These are phyloP conservation scores for Peronospora belbahrii DNA, from an alignment of 352 stramenopile species.

Conservation along the genomic window DNA sequence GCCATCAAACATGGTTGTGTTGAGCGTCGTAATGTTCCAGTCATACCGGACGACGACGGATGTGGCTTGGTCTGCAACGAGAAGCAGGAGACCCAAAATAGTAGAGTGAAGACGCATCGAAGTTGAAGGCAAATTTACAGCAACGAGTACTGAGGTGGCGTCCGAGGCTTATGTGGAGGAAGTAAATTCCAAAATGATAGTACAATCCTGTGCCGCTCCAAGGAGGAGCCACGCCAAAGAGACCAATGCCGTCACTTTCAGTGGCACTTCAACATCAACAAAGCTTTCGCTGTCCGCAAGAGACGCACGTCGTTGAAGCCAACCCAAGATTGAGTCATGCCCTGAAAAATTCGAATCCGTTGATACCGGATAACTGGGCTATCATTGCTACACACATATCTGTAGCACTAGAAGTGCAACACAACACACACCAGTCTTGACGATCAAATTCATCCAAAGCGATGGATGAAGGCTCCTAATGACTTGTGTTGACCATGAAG, in stretches of 20 bases:
- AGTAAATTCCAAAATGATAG: conserved; percentile 25
- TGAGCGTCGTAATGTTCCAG: conserved; percentile 32
- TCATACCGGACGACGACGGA: conserved; percentile 24
- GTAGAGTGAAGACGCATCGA: conserved; percentile 13
- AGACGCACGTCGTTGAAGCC: conserved; percentile 1
- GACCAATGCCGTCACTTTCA: background rate
- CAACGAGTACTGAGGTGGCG: background rate
- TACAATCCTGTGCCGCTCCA: background rate
- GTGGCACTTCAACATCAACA: background rate
- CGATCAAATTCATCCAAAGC: no score
- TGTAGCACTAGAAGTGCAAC: background rate
- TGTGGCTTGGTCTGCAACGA: conserved; percentile 8
- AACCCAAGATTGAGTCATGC: conserved; percentile 2
- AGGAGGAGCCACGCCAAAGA: background rate
- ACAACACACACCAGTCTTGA: background rate
- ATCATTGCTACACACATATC: background rate
- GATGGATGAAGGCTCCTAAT: background rate
- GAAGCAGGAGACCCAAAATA: conserved; percentile 12
- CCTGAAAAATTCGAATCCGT: conserved; percentile 8
- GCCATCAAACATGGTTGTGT: conserved; percentile 27
- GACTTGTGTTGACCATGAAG: background rate
- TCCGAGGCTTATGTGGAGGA: conserved; percentile 16
- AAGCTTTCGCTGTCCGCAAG: conserved; percentile 17
- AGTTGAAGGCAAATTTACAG: background rate
- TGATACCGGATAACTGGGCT: conserved; percentile 4